phyloP scores from a whole-genome alignment of 768 basidiomycete species.

The Suillus tomentosus region DNA sequence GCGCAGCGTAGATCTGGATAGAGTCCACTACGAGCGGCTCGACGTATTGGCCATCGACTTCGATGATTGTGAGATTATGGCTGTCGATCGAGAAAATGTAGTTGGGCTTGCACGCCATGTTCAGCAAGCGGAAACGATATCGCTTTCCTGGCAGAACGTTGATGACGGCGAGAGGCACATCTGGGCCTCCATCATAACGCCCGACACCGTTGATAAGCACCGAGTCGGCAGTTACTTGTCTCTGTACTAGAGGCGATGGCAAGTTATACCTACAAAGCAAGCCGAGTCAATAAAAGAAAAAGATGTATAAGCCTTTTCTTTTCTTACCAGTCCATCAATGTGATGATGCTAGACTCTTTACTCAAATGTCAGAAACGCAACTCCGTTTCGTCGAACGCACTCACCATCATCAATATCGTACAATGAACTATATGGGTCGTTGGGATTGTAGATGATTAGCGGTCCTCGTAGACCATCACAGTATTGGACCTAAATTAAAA shows the following conservation, averaged over 20 bases:
- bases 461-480: slow-evolving; percentile 58
- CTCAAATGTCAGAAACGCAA: not conserved
- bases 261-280: not conserved
- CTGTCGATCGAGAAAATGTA: slow-evolving; percentile 47
- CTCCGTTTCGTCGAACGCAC: not conserved
- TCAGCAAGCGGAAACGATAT: slow-evolving; percentile 42
- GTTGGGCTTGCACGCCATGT: slow-evolving; percentile 46
- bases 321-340: not conserved
- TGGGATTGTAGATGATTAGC: slow-evolving; percentile 47
- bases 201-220: slow-evolving; percentile 43
- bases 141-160: slow-evolving; percentile 34
- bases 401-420: slow-evolving; percentile 1
- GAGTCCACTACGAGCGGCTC: slow-evolving; percentile 40
- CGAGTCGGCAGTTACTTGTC: not conserved
- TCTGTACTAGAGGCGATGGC: not conserved
- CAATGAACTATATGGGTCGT: not conserved
- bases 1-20: slow-evolving; percentile 49
- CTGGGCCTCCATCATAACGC: slow-evolving; percentile 37
- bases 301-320: too few species aligned
- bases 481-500: slow-evolving; percentile 38
- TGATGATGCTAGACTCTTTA: not conserved
- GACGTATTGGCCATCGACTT: slow-evolving; percentile 45
- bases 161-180: slow-evolving; percentile 36
- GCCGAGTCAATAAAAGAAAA: not conserved
- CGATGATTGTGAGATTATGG: slow-evolving; percentile 49